phyloP scores from a whole-genome alignment of 441 rosid species.

The Erodium moschatum region DNA sequence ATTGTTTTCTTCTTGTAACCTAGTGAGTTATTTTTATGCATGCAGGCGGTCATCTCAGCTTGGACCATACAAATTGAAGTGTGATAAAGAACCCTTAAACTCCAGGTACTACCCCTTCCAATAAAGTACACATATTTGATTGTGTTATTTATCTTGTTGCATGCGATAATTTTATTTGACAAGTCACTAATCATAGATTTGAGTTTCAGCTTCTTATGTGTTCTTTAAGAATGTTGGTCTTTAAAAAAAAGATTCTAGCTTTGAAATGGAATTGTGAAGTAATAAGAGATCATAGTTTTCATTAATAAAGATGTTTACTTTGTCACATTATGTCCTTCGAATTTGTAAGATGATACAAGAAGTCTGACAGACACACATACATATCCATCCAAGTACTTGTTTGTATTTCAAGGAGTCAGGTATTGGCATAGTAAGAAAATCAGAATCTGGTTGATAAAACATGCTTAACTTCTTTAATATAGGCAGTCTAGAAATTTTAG shows the following conservation, averaged over 20 bases:
- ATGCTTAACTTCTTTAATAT: background rate
- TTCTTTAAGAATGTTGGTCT: background rate
- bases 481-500: background rate
- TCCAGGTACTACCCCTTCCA: conserved; percentile 45
- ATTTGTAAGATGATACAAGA: background rate
- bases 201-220: background rate
- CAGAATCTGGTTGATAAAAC: background rate
- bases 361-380: background rate
- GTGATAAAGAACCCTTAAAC: conserved; percentile 79
- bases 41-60: conserved; percentile 66
- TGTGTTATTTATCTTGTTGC: background rate
- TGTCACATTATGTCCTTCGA: background rate
- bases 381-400: background rate
- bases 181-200: background rate
- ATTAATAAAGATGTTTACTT: background rate
- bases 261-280: conserved; percentile 2
- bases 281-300: background rate
- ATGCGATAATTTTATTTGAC: conserved; percentile 3
- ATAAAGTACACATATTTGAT: background rate
- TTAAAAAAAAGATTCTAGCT: background rate
- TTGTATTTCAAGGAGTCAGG: background rate
- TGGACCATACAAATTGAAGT: conserved; percentile 82
- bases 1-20: background rate
- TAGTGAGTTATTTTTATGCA: conserved; percentile 14
- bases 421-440: background rate